Conservation (phyloP, 352 stramenopile species). For the Phytophthora pluvialis region DNA sequence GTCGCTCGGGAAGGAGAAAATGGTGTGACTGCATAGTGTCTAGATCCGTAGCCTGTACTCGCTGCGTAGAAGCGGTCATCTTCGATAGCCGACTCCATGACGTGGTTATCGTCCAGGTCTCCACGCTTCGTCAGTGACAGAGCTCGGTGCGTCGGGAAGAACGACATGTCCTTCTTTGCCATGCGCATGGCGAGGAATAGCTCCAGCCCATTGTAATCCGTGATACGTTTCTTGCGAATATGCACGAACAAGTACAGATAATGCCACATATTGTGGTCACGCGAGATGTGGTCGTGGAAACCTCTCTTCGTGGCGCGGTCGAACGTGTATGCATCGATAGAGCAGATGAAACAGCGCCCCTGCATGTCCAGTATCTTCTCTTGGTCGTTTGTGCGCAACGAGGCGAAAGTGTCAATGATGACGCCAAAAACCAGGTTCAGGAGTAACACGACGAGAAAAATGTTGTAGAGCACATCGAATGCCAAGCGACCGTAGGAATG, state of each 20-base stretch:
- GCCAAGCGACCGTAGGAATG: conserved; percentile 61
- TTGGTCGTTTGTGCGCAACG: conserved; percentile 65
- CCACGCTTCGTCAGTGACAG: conserved; percentile 52
- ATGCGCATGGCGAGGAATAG: conserved; percentile 81
- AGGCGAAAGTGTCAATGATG: conserved; percentile 85
- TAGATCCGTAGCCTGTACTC: conserved; percentile 19
- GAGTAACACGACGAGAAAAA: conserved; percentile 73
- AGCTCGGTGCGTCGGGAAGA: conserved; percentile 73
- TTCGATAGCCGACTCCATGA: conserved; percentile 9
- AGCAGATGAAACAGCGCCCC: conserved; percentile 82
- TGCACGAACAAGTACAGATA: conserved; percentile 85
- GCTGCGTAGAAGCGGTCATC: conserved; percentile 27
- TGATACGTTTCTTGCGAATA: conserved; percentile 79
- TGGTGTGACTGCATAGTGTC: conserved; percentile 9
- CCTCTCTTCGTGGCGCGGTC: conserved; percentile 68
- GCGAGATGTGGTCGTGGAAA: conserved; percentile 79
- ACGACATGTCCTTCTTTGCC: conserved; percentile 78
- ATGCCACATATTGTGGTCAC: conserved; percentile 85
- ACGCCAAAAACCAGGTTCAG: conserved; percentile 82
- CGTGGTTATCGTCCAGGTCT: conserved; percentile 15
- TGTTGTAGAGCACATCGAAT: conserved; percentile 78
- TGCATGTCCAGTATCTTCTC: conserved; percentile 76
- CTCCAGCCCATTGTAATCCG: conserved; percentile 83
- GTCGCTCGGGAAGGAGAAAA: conserved; percentile 24
- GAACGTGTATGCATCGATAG: conserved; percentile 81